Evolutionary conservation across 257 asterid species (phyloP).

Genomic region (Ligustrum vulgare): DNA sequence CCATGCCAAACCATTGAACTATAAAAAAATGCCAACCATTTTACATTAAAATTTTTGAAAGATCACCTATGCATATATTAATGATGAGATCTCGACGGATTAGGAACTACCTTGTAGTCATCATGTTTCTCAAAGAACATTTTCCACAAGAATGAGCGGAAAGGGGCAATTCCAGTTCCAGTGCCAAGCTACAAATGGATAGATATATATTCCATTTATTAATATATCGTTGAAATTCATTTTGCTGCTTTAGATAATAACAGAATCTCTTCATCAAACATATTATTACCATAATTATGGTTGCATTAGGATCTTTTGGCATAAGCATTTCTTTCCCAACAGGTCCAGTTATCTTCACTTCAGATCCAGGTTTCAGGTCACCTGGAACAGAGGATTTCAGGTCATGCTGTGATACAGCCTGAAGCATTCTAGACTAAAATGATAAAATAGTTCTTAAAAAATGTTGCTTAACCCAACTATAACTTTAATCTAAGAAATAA

Average conservation of each 20-base stretch:
- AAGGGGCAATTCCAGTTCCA: constrained; percentile 98
- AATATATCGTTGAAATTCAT: background rate
- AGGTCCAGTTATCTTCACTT: constrained; percentile 91
- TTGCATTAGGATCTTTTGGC: constrained; percentile 97
- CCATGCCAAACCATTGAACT: constrained; percentile 98
- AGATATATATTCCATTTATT: constrained; percentile 8
- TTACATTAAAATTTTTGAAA: constrained; percentile 1
- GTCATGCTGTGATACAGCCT: background rate
- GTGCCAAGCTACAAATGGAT: constrained; percentile 69
- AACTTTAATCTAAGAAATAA: no score
- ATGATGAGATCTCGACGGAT: constrained; percentile 9
- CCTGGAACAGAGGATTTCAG: constrained; percentile 43
- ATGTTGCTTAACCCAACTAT: background rate
- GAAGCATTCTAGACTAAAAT: background rate
- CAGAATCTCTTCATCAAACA: background rate
- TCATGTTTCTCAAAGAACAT: constrained; percentile 95
- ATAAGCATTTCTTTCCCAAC: constrained; percentile 98
- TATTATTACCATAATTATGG: constrained; percentile 63
- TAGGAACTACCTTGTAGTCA: constrained; percentile 65
- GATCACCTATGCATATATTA: background rate
- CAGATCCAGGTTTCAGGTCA: constrained; percentile 87
- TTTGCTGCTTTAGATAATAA: background rate
- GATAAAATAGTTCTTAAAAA: background rate
- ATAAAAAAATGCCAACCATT: constrained; percentile 22
- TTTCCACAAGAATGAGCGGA: constrained; percentile 93